A percentile compares a stretch with the other conserved stretches of the same genome.
Evolutionary conservation across 169 alveolate genomes (phyloP).

Genomic region (Plasmodium berghei): DNA sequence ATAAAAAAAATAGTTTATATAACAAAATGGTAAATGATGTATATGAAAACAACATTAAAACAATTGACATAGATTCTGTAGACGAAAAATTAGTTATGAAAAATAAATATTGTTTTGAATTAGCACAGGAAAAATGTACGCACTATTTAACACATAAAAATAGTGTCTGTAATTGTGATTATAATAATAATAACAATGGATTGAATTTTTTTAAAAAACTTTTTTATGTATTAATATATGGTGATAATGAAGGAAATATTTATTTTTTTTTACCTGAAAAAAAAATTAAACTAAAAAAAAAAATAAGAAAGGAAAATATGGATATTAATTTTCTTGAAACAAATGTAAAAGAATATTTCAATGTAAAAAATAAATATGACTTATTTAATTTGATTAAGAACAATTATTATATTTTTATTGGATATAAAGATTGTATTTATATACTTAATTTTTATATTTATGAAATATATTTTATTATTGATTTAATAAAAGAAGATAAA

Average conservation of each 20-base stretch:
- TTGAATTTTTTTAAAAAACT: constrained; percentile 1
- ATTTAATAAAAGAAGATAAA: constrained; percentile 16
- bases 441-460: constrained; percentile 28
- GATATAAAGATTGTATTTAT: constrained; percentile 28
- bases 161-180: background rate
- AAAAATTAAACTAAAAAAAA: constrained; percentile 57
- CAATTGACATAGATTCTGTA: constrained; percentile 22
- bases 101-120: constrained; percentile 46
- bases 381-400: constrained; percentile 14
- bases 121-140: constrained; percentile 7
- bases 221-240: constrained; percentile 65
- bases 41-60: constrained; percentile 27
- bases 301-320: constrained; percentile 8
- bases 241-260: constrained; percentile 54
- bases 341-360: constrained; percentile 63
- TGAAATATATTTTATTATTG: constrained; percentile 32
- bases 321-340: constrained; percentile 44
- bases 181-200: background rate
- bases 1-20: constrained; percentile 57
- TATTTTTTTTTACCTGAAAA: constrained; percentile 57
- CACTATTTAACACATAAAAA: background rate
- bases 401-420: constrained; percentile 34
- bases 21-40: constrained; percentile 27
- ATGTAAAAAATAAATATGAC: constrained; percentile 11
- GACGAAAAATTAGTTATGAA: constrained; percentile 18